Base-by-base conservation (phyloP, 23 red algal genomes). In the Gracilaria gracilis region DNA sequence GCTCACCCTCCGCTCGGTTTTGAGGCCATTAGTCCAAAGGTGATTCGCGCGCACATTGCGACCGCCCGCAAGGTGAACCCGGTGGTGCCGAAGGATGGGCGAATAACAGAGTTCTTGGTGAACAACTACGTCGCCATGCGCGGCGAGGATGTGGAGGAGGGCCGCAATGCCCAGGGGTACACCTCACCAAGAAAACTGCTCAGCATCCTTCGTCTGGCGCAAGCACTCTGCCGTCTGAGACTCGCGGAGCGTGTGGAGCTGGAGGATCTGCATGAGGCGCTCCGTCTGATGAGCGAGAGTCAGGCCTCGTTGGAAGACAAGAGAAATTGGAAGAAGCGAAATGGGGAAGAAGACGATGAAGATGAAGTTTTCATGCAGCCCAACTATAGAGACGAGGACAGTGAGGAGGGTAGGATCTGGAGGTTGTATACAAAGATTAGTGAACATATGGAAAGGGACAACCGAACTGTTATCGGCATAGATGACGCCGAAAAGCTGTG, bases 111-210 rank as follows among this genome's bases (percentile, higher is more conserved):
- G 39, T 99, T 96, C 24, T 44, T 99, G 29, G 97, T 99, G 8
- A 87, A 95, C 70, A 93, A 92, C 67, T 99, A 99, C 76, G 94
- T 99, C 23, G 88, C 94, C 21, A 84, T 99, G 88, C 89, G 97
- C n/a, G 93, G 71, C 9, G 69, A 88, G 53, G 91, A 98, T 44
- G 62, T 61, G 14, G 91, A 95, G 28, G 87, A 88, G 5, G 96
- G 91, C 1, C 59, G 71, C 21, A 50, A 94, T 39, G 93, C 96
- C 4, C 77, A 91, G 38, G 95, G 91, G 16, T 96, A 99, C 77
- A 99, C 95, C 15, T 93, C 94, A 1, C 87, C 97, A 50, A 88
- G 97, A 82, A 89, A 93, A 14, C 75, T 99, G 32, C 82, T 99
- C 16, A 96, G 94, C 61, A 88, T 99, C 27, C 97, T 99, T 42